Evolutionary conservation across 2,329 filamentous ascomycete species (phyloP).

Genomic region (Pseudogymnoascus sp.): DNA sequence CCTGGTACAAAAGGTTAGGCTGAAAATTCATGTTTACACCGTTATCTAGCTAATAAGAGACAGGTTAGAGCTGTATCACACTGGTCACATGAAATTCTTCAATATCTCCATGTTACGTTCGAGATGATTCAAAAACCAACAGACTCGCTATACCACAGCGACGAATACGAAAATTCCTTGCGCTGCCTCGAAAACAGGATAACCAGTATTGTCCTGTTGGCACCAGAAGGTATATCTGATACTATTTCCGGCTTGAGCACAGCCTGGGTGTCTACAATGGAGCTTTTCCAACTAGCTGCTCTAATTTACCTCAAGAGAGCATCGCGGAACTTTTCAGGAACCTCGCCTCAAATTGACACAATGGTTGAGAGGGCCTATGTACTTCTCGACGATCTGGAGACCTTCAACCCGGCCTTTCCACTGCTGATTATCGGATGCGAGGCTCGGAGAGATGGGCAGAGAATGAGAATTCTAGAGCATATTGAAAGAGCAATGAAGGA

Average conservation of each 20-base stretch:
- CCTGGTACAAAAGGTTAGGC: conserved; percentile 17
- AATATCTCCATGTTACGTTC: conserved; percentile 16
- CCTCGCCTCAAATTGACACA: conserved; percentile 15
- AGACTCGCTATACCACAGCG: conserved; percentile 19
- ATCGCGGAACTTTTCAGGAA: conserved; percentile 19
- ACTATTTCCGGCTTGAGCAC: conserved; percentile 13
- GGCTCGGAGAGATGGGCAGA: conserved; percentile 23
- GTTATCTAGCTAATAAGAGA: conserved; percentile 18
- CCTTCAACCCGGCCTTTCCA: conserved; percentile 23
- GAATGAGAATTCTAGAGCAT: conserved; percentile 16
- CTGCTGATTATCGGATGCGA: conserved; percentile 26
- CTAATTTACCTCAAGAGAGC: conserved; percentile 21
- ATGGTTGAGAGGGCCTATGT: conserved; percentile 16
- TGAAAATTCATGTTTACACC: conserved; percentile 11
- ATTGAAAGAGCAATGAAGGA: conserved; percentile 15
- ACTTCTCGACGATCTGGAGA: conserved; percentile 19
- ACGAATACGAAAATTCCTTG: conserved; percentile 21
- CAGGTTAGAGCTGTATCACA: conserved; percentile 16
- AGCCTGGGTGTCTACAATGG: conserved; percentile 18
- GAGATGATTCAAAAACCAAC: conserved; percentile 19
- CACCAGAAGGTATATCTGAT: conserved; percentile 15
- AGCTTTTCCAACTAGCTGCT: conserved; percentile 17
- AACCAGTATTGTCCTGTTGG: conserved; percentile 14
- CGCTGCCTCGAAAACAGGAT: conserved; percentile 20
- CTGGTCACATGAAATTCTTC: conserved; percentile 20